Evolutionary conservation across 2,329 filamentous ascomycete genomes (phyloP), one percentile per base, ranked within the genome.

Genomic region (Lasiodiplodia citricola): DNA sequence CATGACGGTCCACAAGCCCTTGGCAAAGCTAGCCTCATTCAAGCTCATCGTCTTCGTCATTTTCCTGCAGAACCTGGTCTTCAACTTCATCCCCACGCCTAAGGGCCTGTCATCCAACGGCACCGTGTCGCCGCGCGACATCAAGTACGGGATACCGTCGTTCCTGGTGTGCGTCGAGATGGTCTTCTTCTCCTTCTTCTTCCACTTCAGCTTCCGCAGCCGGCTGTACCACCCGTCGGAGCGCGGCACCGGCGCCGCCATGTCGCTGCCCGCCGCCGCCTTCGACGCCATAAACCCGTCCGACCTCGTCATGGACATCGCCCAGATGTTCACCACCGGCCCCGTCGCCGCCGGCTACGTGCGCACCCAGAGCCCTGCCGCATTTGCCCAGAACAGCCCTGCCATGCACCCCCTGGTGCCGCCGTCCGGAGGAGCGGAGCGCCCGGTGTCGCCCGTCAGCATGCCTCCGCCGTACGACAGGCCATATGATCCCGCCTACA

Each of bases 21-120:
- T 37, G 71, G 71, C 8, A 28, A 77, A 76, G 68, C 70, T 76
- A 1, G 55, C 72, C 23, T 71, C 71, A 56, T 77, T 77, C 71
- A 77, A 77, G 66, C 60, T 73, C 16, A 74, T 77, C 35, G 74
- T 77, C 38, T 70, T 72, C 66, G 50, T 76, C 55, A 71, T 74
- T 41, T 71, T 77, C 62, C 52, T 73, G 25, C 72, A 76, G 50
- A 68, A 65, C 28, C 72, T 72, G 66, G 65, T 74, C 44, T 77
- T 76, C 71, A 74, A 70, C 62, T 70, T 69, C 31, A 58, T 75
- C 56, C 68, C 73, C 37, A 73, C 56, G 52, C 70, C 18, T 71
- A 73, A 70, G 2, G 63, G 63, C 21, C 63, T 66, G 10, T 56
- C 63, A 0, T 28, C 13, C 16, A n/a, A 66, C 51, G 63, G 63